phyloP scores from a whole-genome alignment of 768 basidiomycete genomes.

The Fibroporia radiculosa region DNA sequence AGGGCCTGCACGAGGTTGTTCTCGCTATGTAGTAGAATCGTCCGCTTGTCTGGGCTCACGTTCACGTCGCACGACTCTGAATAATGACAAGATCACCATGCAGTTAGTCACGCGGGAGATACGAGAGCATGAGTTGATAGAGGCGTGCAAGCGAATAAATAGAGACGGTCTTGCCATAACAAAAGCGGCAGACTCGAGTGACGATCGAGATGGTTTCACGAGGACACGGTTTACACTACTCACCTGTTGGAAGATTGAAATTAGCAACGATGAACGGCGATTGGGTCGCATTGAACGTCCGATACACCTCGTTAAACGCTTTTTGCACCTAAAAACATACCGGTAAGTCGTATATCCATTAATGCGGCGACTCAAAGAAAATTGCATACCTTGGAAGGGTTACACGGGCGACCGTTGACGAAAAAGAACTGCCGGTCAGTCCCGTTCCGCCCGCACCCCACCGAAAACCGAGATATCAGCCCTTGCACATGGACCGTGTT shows the following conservation, averaged over 20 bases:
- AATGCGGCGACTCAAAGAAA: not conserved
- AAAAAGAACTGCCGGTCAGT: slow-evolving; percentile 90
- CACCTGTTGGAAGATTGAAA: slow-evolving; percentile 74
- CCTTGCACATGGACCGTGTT: slow-evolving; percentile 57
- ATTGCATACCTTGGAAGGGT: slow-evolving; percentile 53
- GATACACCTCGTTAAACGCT: slow-evolving; percentile 88
- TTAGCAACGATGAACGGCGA: slow-evolving; percentile 79
- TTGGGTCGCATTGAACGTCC: slow-evolving; percentile 69
- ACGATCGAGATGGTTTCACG: too few species aligned
- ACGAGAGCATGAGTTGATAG: not conserved
- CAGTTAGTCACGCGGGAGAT: not conserved
- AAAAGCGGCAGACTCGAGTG: not conserved
- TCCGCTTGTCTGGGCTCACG: slow-evolving; percentile 95
- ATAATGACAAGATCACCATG: not conserved
- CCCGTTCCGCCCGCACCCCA: slow-evolving; percentile 68
- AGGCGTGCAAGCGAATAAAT: not conserved
- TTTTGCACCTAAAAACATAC: slow-evolving; percentile 60
- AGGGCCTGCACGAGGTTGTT: slow-evolving; percentile 67
- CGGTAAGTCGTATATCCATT: too few species aligned
- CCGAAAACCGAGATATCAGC: slow-evolving; percentile 74
- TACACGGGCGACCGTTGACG: slow-evolving; percentile 87
- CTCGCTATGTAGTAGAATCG: slow-evolving; percentile 87
- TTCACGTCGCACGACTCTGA: slow-evolving; percentile 85
- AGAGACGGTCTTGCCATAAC: not conserved
- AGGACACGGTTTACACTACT: slow-evolving; percentile 22